Evolutionary conservation across 495 filamentous ascomycete species (phyloP), one percentile per base, ranked within the genome.

Genomic region (Penicillium cinerascens): DNA sequence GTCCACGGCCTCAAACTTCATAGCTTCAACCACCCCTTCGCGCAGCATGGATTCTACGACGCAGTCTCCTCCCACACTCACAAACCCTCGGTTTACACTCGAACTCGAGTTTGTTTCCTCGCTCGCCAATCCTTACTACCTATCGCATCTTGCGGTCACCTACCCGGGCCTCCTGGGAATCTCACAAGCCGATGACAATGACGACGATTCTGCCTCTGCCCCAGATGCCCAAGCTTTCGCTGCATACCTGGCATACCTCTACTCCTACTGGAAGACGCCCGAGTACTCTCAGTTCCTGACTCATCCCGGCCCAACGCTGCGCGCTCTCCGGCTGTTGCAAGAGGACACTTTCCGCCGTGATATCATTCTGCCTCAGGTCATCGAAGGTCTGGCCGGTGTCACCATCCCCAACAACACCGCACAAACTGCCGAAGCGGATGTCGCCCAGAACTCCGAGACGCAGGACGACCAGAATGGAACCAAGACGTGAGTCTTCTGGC

Each of bases 101-200:
- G 69, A 74, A 47, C 65, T 67, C 27, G 70, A 95, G 79, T 95
- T 96, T 61, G 89, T 95, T 38, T 87, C 90, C 60, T 83, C 85
- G n/a, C 87, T 96, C 47, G 83, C 83, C 54, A 92, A 92, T 61
- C 91, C 91, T 0, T 78, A 80, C 64, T 95, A 96, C 71, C 79
- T 95, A 25, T 89, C 89, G 58, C 83, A 92, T 58, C 84, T 96
- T 16, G 90, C 87, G 2, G 80, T 83, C 29, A 83, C 52, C 42
- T 76, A 75, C 42, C 82, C 64, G 73, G 83, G 69, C 47, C 65
- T 76, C 3, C 64, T 78, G 42, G 71, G 74, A 1, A 71, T 73
- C 47, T 69, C 68, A 7, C 61, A 51, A 41, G 52, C 52, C 60
- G 75, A 74, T 26, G 67, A 75, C 16, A 57, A 54, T 61, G 65